Conservation (phyloP, 2,329 filamentous ascomycete species). For the Pyrenophora teres region DNA sequence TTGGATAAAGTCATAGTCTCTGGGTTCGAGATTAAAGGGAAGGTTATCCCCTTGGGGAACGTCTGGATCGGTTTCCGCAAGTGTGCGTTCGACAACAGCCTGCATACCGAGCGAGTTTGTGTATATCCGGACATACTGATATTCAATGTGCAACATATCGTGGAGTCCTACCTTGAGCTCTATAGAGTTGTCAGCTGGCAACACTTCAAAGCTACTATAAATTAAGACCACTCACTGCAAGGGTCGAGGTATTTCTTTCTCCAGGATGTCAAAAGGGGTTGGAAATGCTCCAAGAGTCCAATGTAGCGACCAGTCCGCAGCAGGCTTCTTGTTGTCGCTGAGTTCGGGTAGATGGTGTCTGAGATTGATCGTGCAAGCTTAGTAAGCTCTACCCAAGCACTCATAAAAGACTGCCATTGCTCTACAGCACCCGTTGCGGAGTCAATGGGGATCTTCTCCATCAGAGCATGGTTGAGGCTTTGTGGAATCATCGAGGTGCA, state of each 20-base stretch:
- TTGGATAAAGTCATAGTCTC: conserved; percentile 61
- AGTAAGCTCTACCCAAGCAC: conserved; percentile 54
- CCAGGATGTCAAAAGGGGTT: conserved; percentile 49
- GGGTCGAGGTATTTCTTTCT: conserved; percentile 47
- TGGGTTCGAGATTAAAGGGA: conserved; percentile 53
- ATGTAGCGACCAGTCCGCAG: conserved; percentile 57
- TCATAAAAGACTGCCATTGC: conserved; percentile 59
- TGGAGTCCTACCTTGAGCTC: conserved; percentile 48
- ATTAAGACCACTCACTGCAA: conserved; percentile 34
- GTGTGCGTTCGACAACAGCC: conserved; percentile 60
- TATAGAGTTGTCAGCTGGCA: conserved; percentile 15
- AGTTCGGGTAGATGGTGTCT: conserved; percentile 58
- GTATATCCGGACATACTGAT: conserved; percentile 51
- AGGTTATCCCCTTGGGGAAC: conserved; percentile 47
- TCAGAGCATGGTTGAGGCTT: conserved; percentile 46
- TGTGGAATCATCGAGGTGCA: conserved; percentile 59
- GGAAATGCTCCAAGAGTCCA: conserved; percentile 54
- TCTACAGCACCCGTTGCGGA: conserved; percentile 45
- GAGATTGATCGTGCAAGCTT: conserved; percentile 57
- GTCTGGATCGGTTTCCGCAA: conserved; percentile 47
- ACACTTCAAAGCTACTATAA: background rate
- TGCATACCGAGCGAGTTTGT: conserved; percentile 59
- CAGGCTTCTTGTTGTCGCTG: conserved; percentile 48
- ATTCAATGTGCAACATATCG: conserved; percentile 60
- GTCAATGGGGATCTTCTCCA: conserved; percentile 49